phyloP scores from a whole-genome alignment of 768 basidiomycete species.

The Steccherinum ochraceum region DNA sequence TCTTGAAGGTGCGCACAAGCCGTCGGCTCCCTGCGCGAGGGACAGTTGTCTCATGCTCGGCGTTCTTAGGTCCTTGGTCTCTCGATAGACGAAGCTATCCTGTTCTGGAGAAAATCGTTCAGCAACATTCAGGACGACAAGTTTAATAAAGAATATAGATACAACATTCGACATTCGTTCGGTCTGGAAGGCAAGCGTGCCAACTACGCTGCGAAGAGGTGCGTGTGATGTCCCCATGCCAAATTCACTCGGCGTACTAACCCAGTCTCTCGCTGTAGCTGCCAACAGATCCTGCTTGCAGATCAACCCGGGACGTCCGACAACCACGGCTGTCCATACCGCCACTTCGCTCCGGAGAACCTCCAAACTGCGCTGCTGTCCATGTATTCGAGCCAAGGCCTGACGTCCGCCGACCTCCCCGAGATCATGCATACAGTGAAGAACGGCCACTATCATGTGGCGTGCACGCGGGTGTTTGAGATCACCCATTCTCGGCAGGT shows the following conservation, averaged over 20 bases:
- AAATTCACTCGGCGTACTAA: not conserved
- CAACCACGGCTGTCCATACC: conserved; percentile 88
- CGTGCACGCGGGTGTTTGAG: conserved; percentile 96
- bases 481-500: conserved; percentile 72
- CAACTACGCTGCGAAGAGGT: conserved; percentile 94
- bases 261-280: conserved; percentile 41
- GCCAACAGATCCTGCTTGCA: conserved; percentile 75
- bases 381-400: conserved; percentile 56
- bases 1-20: conserved; percentile 88
- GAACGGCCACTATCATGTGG: conserved; percentile 82
- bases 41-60: not conserved
- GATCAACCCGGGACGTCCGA: conserved; percentile 64
- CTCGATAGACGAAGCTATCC: conserved; percentile 88
- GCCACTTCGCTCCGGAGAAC: conserved; percentile 81
- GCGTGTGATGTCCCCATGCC: conserved; percentile 11
- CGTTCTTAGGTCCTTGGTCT: conserved; percentile 77
- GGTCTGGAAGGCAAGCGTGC: conserved; percentile 92
- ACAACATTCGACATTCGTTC: conserved; percentile 94
- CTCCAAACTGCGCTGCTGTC: conserved; percentile 71
- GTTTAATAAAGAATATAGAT: conserved; percentile 96
- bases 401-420: conserved; percentile 62
- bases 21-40: not conserved
- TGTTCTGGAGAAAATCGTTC: conserved; percentile 91
- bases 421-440: conserved; percentile 83
- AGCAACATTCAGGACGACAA: conserved; percentile 79